phyloP scores from a whole-genome alignment of 1,139 yeast genomes.

The Yamadazyma dendronema region DNA sequence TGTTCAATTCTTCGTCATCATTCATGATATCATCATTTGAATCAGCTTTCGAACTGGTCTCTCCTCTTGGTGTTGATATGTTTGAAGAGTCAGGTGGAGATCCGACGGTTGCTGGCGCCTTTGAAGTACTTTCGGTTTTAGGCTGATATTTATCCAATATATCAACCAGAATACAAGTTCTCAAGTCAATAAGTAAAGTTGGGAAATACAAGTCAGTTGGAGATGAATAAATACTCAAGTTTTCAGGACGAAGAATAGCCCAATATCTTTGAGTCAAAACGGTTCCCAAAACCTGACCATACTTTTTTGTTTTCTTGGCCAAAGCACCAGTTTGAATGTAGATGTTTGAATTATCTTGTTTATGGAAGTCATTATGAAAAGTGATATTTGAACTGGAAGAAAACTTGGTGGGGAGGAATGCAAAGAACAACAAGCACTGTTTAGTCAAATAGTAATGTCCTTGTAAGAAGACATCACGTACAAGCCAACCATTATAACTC shows the following conservation, averaged over 20 bases:
- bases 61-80: conserved; percentile 8
- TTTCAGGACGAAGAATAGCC: conserved; percentile 72
- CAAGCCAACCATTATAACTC: conserved; percentile 74
- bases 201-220: conserved; percentile 87
- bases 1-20: conserved; percentile 26
- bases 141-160: conserved; percentile 33
- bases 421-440: conserved; percentile 67
- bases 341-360: conserved; percentile 30
- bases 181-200: conserved; percentile 65
- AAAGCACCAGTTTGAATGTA: conserved; percentile 46
- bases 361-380: conserved; percentile 7
- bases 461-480: conserved; percentile 78
- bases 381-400: conserved; percentile 6
- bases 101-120: conserved; percentile 5
- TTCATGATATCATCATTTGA: conserved; percentile 19
- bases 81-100: conserved; percentile 5
- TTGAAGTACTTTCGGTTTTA: conserved; percentile 13
- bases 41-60: conserved; percentile 7
- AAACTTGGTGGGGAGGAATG: conserved; percentile 64
- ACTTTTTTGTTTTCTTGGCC: conserved; percentile 48
- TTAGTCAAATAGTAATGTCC: conserved; percentile 79
- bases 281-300: conserved; percentile 39
- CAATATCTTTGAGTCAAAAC: conserved; percentile 52
- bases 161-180: conserved; percentile 62
- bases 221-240: conserved; percentile 65